Conservation (phyloP, 2,329 filamentous ascomycete genomes). For the Acrodontium crateriforme region DNA sequence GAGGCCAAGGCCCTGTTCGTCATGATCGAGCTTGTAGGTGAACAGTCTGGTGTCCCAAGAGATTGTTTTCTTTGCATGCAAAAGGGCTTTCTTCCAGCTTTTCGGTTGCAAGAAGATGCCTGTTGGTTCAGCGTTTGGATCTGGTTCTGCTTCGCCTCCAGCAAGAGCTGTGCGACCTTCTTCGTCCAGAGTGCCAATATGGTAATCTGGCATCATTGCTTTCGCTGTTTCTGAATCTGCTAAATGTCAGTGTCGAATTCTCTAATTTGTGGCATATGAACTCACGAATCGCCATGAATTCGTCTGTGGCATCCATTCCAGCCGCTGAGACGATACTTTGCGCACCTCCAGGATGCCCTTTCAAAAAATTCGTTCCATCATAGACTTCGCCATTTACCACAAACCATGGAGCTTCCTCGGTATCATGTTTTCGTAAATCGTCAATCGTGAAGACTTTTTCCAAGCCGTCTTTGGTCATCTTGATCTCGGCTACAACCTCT, state of each 20-base stretch:
- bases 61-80: conserved; percentile 53
- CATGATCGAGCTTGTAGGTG: conserved; percentile 62
- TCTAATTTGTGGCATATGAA: conserved; percentile 8
- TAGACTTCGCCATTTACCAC: conserved; percentile 81
- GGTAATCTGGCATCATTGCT: conserved; percentile 73
- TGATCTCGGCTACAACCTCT: conserved; percentile 50
- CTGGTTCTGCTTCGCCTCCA: conserved; percentile 29
- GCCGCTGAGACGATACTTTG: conserved; percentile 71
- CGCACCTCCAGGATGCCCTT: conserved; percentile 74
- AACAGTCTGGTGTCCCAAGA: conserved; percentile 74
- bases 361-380: conserved; percentile 66
- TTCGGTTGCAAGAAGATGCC: conserved; percentile 57
- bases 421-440: conserved; percentile 56
- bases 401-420: conserved; percentile 63
- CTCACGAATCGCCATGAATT: conserved; percentile 85
- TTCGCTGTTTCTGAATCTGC: conserved; percentile 84
- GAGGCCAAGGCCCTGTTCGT: conserved; percentile 56
- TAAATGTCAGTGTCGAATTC: neutral
- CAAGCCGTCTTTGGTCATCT: conserved; percentile 60
- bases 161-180: conserved; percentile 40
- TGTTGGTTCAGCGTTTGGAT: conserved; percentile 32
- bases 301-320: conserved; percentile 70
- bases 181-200: conserved; percentile 64
- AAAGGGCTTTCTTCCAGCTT: conserved; percentile 57
- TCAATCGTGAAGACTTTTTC: conserved; percentile 51